phyloP scores from a whole-genome alignment of 2,329 filamentous ascomycete species.

The Fusarium torreyae region DNA sequence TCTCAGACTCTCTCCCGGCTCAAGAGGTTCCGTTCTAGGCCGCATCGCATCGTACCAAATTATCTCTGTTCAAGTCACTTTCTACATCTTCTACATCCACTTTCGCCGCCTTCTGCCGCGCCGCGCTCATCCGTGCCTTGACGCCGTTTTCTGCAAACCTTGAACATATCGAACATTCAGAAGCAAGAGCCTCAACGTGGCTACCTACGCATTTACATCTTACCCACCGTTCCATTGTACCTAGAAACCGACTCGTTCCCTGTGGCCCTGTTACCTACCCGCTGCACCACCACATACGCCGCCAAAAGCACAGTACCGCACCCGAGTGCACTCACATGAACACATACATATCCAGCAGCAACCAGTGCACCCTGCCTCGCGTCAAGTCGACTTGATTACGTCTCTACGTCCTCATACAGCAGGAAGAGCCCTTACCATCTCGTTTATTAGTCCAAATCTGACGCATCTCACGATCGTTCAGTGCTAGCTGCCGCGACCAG shows the following conservation, averaged over 20 bases:
- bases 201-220: slow-evolving; percentile 13
- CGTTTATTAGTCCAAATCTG: slow-evolving; percentile 28
- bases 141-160: slow-evolving; percentile 38
- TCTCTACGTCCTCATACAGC: slow-evolving; percentile 28
- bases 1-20: slow-evolving; percentile 32
- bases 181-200: slow-evolving; percentile 38
- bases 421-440: slow-evolving; percentile 36
- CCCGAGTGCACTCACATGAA: slow-evolving; percentile 43
- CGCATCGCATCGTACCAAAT: slow-evolving; percentile 32
- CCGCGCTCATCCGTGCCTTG: slow-evolving; percentile 27
- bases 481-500: slow-evolving; percentile 46
- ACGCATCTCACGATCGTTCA: slow-evolving; percentile 44
- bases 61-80: slow-evolving; percentile 30
- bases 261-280: slow-evolving; percentile 43
- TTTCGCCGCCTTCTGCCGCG: slow-evolving; percentile 20
- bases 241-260: slow-evolving; percentile 32
- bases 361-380: slow-evolving; percentile 28
- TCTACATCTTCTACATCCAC: slow-evolving; percentile 32
- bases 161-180: slow-evolving; percentile 31
- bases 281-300: slow-evolving; percentile 47
- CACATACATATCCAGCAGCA: slow-evolving; percentile 39
- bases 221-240: slow-evolving; percentile 1
- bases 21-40: slow-evolving; percentile 42
- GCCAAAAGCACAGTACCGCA: slow-evolving; percentile 44
- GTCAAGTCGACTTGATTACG: slow-evolving; percentile 32